phyloP scores from a whole-genome alignment of 345 rosid species.

The Dipteronia dyeriana region DNA sequence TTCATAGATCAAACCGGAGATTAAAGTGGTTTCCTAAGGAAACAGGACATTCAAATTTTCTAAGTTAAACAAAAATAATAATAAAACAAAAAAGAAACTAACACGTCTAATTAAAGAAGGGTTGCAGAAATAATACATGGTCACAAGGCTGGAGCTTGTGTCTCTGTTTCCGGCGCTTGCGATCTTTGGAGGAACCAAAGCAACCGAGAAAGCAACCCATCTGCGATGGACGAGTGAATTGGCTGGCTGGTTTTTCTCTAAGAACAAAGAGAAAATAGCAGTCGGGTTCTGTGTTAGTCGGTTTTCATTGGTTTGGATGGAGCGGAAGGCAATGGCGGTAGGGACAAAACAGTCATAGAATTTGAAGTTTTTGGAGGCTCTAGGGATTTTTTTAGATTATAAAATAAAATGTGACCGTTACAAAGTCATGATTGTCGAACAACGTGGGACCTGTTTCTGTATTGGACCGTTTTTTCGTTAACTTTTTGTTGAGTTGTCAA shows the following conservation, averaged over 20 bases:
- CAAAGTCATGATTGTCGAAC: slow-evolving; percentile 20
- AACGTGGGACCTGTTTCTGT: neutral
- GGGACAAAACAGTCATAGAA: slow-evolving; percentile 43
- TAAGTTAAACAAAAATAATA: neutral
- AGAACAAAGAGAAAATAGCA: slow-evolving; percentile 9
- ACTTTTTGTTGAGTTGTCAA: no score
- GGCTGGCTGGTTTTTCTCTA: neutral
- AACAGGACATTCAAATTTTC: neutral
- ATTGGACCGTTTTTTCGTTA: neutral
- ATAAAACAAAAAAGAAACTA: no score
- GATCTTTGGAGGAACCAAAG: slow-evolving; percentile 79
- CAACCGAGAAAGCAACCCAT: slow-evolving; percentile 92
- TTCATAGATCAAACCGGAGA: slow-evolving; percentile 8
- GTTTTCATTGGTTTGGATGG: slow-evolving; percentile 31
- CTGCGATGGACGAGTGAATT: neutral
- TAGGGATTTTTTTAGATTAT: slow-evolving; percentile 15
- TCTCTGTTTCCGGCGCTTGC: slow-evolving; percentile 44
- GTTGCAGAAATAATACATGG: slow-evolving; percentile 45
- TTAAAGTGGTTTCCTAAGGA: no score
- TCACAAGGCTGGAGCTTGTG: slow-evolving; percentile 48
- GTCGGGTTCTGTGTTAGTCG: slow-evolving; percentile 19
- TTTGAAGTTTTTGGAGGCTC: slow-evolving; percentile 27
- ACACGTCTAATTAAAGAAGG: neutral
- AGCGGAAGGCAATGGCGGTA: slow-evolving; percentile 27
- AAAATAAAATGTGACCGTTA: slow-evolving; percentile 66